phyloP scores from a whole-genome alignment of 176 grass and related monocot genomes.

The Coix lacrymajobi region DNA sequence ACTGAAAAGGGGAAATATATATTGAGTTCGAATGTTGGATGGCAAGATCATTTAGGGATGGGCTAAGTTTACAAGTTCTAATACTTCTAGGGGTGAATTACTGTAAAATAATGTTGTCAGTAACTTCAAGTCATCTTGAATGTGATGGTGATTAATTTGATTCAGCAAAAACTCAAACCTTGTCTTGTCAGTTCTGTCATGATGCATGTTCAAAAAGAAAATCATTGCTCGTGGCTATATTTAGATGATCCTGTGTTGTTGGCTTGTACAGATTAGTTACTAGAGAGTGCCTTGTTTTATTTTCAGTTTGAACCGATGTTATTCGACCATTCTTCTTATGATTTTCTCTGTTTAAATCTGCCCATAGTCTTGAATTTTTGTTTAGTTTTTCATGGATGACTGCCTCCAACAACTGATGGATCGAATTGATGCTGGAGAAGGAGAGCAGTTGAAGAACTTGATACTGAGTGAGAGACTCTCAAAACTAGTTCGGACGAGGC shows the following conservation, averaged over 20 bases:
- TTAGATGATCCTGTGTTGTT: background rate
- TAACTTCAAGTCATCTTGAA: background rate
- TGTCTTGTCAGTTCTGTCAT: background rate
- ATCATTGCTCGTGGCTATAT: background rate
- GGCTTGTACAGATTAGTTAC: background rate
- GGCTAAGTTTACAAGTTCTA: background rate
- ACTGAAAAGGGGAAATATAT: background rate
- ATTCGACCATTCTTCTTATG: background rate
- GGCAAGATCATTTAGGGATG: background rate
- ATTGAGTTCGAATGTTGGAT: background rate
- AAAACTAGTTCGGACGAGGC: slow-evolving; percentile 70
- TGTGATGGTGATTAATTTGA: background rate
- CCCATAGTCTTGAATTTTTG: background rate
- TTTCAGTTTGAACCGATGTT: background rate
- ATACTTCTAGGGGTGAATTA: background rate
- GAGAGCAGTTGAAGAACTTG: slow-evolving; percentile 63
- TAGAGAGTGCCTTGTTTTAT: background rate
- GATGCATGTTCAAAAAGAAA: background rate
- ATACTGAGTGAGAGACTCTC: slow-evolving; percentile 70
- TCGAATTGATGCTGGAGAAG: slow-evolving; percentile 69
- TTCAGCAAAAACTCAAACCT: background rate
- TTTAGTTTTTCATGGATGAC: slow-evolving; percentile 98
- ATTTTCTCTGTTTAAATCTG: background rate
- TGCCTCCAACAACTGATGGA: slow-evolving; percentile 91
- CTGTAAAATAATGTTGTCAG: background rate